Conservation (phyloP, 2,329 filamentous ascomycete genomes). For the Cucurbitaria berberidis region DNA sequence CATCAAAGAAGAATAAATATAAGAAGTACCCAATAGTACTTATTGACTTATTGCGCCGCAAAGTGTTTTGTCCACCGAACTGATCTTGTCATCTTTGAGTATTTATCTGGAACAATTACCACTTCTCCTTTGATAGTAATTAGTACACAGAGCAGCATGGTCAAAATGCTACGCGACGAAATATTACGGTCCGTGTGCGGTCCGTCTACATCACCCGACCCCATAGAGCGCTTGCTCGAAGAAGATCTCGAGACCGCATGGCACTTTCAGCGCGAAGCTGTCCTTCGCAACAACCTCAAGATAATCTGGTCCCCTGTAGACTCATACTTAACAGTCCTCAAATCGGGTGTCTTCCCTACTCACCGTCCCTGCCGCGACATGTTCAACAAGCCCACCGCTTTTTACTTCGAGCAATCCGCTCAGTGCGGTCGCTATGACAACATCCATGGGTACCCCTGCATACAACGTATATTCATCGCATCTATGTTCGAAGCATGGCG, state of each 20-base stretch:
- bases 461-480: conserved; percentile 11
- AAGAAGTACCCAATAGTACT: no score
- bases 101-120: background rate
- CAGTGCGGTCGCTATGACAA: conserved; percentile 9
- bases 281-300: conserved; percentile 4
- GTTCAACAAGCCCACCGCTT: conserved; percentile 19
- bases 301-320: background rate
- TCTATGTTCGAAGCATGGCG: conserved; percentile 19
- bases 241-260: conserved; percentile 7
- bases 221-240: background rate
- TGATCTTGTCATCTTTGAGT: background rate
- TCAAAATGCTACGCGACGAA: background rate
- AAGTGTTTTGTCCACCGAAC: background rate
- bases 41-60: background rate
- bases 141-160: background rate
- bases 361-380: background rate
- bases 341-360: background rate
- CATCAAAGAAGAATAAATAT: no score
- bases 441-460: conserved; percentile 5
- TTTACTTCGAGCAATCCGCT: conserved; percentile 19
- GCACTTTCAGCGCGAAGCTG: conserved; percentile 8
- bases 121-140: background rate
- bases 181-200: background rate
- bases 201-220: background rate
- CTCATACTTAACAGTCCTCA: background rate